phyloP scores from a whole-genome alignment of 2,329 filamentous ascomycete species.

The Corynespora cassiicola region DNA sequence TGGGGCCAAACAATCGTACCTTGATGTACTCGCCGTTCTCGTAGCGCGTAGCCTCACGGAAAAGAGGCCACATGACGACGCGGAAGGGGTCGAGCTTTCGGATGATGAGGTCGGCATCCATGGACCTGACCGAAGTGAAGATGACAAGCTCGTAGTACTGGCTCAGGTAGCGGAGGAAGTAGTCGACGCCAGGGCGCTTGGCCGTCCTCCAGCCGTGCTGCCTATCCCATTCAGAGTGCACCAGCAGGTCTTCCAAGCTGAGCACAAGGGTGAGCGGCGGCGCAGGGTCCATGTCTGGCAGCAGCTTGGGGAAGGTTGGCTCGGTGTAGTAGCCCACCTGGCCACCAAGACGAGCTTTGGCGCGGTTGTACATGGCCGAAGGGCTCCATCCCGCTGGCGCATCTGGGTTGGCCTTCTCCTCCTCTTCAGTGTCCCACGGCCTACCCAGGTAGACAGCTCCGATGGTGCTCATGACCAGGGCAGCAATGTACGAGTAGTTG shows the following conservation, averaged over 20 bases:
- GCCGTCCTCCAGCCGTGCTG: conserved; percentile 95
- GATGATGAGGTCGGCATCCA: conserved; percentile 84
- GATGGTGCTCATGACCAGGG: conserved; percentile 63
- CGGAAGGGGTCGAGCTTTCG: conserved; percentile 94
- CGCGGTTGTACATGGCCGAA: conserved; percentile 79
- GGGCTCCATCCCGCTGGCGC: conserved; percentile 81
- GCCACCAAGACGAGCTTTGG: conserved; percentile 74
- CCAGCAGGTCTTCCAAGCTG: conserved; percentile 89
- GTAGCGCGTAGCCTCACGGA: conserved; percentile 95
- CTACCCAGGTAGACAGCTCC: conserved; percentile 80
- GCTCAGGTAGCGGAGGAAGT: conserved; percentile 94
- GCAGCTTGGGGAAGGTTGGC: conserved; percentile 89
- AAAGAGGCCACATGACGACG: conserved; percentile 94
- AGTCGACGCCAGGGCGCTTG: conserved; percentile 94
- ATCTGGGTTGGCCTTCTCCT: conserved; percentile 71
- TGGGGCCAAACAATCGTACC: conserved; percentile 57
- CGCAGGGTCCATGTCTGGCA: conserved; percentile 80
- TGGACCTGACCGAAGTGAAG: conserved; percentile 87
- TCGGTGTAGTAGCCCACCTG: conserved; percentile 94
- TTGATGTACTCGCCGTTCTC: conserved; percentile 97
- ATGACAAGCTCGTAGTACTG: conserved; percentile 98
- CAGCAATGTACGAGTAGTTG: conserved; percentile 73
- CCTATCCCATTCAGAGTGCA: conserved; percentile 93
- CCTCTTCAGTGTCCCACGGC: conserved; percentile 81
- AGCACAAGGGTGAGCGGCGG: conserved; percentile 92